Evolutionary conservation across 495 filamentous ascomycete species (phyloP).

Genomic region (Tricharina praecox): DNA sequence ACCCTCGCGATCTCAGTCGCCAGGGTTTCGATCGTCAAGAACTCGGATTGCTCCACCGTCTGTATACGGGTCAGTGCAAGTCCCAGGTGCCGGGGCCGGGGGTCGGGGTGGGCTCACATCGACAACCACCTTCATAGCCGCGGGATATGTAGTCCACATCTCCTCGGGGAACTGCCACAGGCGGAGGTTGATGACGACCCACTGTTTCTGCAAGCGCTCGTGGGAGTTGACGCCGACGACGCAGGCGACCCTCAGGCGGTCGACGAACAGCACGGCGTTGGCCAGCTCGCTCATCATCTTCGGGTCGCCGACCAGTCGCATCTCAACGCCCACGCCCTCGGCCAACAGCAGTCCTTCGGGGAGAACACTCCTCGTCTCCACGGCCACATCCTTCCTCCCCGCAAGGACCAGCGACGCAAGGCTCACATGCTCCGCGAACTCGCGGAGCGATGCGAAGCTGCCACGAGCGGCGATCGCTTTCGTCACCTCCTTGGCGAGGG

Average conservation of each 20-base stretch:
- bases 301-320: too few relatives aligned
- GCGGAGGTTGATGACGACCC: background rate
- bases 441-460: background rate
- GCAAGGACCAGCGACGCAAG: background rate
- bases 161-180: background rate
- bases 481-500: background rate
- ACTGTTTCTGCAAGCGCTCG: background rate
- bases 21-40: slow-evolving; percentile 4
- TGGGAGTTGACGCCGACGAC: background rate
- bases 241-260: background rate
- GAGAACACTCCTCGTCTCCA: background rate
- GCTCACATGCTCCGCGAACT: background rate
- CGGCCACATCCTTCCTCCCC: background rate
- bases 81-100: background rate
- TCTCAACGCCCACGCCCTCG: background rate
- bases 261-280: background rate
- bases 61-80: background rate
- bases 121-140: background rate
- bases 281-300: background rate
- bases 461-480: background rate
- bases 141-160: background rate
- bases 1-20: slow-evolving; percentile 3
- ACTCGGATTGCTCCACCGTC: slow-evolving; percentile 1
- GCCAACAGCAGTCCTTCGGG: background rate
- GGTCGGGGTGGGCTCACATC: background rate